A percentile compares a stretch with the other conserved stretches of the same genome.
Evolutionary conservation across 2,329 filamentous ascomycete genomes (phyloP).

Genomic region (Botryotinia calthae): DNA sequence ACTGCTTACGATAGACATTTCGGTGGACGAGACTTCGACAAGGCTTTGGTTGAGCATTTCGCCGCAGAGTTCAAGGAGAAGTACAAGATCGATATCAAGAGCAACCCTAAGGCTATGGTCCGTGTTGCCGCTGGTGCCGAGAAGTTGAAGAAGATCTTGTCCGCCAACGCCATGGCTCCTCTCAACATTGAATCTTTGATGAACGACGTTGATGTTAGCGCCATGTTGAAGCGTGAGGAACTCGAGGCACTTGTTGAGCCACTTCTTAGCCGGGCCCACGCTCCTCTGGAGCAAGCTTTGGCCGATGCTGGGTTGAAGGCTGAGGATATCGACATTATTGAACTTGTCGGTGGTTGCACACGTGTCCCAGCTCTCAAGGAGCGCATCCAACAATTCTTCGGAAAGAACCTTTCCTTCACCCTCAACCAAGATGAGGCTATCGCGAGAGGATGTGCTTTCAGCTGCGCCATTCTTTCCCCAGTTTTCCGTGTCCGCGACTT

Average conservation of each 20-base stretch:
- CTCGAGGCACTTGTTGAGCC: constrained; percentile 88
- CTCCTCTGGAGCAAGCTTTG: constrained; percentile 84
- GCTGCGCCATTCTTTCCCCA: constrained; percentile 94
- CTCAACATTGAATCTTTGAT: constrained; percentile 98
- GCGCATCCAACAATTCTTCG: constrained; percentile 84
- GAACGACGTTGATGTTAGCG: constrained; percentile 90
- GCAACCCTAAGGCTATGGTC: constrained; percentile 83
- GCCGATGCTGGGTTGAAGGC: constrained; percentile 87
- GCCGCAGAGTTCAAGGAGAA: constrained; percentile 95
- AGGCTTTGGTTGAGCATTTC: constrained; percentile 91
- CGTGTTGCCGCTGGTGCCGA: constrained; percentile 86
- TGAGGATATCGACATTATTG: constrained; percentile 90
- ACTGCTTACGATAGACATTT: constrained; percentile 95
- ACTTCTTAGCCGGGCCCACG: constrained; percentile 68
- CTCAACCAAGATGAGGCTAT: constrained; percentile 98
- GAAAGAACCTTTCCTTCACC: constrained; percentile 90
- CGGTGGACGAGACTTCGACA: constrained; percentile 95
- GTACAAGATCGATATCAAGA: constrained; percentile 93
- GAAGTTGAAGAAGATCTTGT: constrained; percentile 98
- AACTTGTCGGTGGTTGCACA: constrained; percentile 91
- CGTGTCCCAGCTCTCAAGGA: constrained; percentile 94
- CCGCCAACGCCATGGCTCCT: constrained; percentile 87
- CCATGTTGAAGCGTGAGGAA: constrained; percentile 90
- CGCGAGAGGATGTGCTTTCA: constrained; percentile 92
- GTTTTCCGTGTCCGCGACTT: constrained; percentile 99